Conservation (phyloP, 306 rosid species). For the Sicyos baderoa region DNA sequence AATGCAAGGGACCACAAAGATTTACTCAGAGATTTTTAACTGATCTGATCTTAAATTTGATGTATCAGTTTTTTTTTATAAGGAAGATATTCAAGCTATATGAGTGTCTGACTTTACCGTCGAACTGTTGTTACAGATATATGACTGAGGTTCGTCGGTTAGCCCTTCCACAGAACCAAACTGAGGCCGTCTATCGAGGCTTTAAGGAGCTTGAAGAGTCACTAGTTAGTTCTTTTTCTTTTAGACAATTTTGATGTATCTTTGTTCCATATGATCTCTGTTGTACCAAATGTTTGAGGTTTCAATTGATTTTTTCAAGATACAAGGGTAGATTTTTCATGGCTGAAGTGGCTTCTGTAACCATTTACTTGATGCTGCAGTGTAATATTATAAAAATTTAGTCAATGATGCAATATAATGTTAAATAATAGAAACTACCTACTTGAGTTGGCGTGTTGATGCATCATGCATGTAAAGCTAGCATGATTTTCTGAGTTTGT, state of each 20-base stretch:
- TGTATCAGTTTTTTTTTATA: background rate
- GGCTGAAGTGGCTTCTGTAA: slow-evolving; percentile 11
- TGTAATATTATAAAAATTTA: slow-evolving; percentile 13
- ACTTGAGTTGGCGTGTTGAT: background rate
- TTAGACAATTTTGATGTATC: slow-evolving; percentile 55
- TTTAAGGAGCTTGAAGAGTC: slow-evolving; percentile 91
- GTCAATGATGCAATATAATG: slow-evolving; percentile 9
- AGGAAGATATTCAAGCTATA: background rate
- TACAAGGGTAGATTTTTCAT: slow-evolving; percentile 11
- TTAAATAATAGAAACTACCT: slow-evolving; percentile 3
- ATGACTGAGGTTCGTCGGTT: slow-evolving; percentile 87
- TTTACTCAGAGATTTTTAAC: background rate
- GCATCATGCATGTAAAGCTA: background rate
- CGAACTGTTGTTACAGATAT: slow-evolving; percentile 43
- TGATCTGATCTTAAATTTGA: background rate
- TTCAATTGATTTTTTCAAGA: background rate
- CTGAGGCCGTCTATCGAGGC: slow-evolving; percentile 69
- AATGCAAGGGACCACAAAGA: background rate
- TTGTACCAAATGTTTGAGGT: slow-evolving; percentile 13
- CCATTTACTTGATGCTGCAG: background rate
- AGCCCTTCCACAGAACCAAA: slow-evolving; percentile 75
- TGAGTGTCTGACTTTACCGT: background rate
- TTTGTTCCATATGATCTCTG: slow-evolving; percentile 10
- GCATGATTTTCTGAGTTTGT: background rate
- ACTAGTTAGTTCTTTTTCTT: slow-evolving; percentile 57